Conservation (phyloP, 257 asterid genomes). For the Solanum chaucha region DNA sequence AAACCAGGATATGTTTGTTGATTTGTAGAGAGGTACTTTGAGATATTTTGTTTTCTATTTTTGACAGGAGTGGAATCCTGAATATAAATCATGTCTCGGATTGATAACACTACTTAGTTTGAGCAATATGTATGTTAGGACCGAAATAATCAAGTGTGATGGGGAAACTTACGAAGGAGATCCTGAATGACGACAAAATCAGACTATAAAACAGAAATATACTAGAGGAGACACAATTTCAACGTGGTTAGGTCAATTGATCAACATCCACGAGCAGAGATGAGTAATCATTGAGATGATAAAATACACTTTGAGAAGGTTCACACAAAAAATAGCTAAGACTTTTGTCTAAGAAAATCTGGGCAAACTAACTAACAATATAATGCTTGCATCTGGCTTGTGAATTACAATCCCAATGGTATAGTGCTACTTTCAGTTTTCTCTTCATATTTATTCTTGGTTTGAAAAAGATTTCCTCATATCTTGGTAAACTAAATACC, state of each 20-base stretch:
- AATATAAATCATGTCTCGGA: not conserved
- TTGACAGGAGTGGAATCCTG: not conserved
- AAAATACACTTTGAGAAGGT: not conserved
- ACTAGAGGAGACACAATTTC: not conserved
- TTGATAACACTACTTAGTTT: not conserved
- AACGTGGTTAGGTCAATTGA: not conserved
- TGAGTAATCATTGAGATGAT: not conserved
- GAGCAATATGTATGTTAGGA: not conserved
- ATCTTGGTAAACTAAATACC: no score
- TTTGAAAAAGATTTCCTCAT: not conserved
- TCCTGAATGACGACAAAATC: not conserved
- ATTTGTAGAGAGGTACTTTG: not conserved
- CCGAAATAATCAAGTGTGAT: not conserved
- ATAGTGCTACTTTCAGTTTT: not conserved
- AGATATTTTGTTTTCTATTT: not conserved
- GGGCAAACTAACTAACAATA: not conserved
- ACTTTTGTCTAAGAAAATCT: not conserved
- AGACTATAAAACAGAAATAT: no score
- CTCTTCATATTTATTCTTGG: not conserved
- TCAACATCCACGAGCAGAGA: not conserved
- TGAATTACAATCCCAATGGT: not conserved
- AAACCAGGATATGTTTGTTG: not conserved
- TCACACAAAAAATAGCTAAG: not conserved
- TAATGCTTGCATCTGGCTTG: not conserved
- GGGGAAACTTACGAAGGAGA: not conserved